Percentiles rank a stretch among this genome's conserved stretches.
Evolutionary conservation across 495 filamentous ascomycete species (phyloP).

Genomic region (Aspergillus carlsbadensis): DNA sequence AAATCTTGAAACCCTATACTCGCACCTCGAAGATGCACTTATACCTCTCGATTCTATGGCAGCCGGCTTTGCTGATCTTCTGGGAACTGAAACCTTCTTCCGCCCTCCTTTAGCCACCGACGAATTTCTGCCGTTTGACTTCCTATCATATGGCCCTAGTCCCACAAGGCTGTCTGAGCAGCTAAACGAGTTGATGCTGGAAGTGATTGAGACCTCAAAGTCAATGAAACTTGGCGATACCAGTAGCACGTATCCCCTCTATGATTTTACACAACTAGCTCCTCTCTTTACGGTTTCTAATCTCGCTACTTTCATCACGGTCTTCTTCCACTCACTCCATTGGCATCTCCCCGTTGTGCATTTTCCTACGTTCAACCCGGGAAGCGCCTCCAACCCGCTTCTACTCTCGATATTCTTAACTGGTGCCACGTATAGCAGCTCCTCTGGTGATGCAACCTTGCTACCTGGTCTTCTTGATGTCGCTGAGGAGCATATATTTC

Average conservation of each 20-base stretch:
- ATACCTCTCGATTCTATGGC: slow-evolving; percentile 22
- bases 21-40: slow-evolving; percentile 33
- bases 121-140: slow-evolving; percentile 22
- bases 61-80: slow-evolving; percentile 14
- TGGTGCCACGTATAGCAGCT: slow-evolving; percentile 32
- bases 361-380: slow-evolving; percentile 35
- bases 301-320: slow-evolving; percentile 35
- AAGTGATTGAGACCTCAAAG: slow-evolving; percentile 34
- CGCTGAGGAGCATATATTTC: slow-evolving; percentile 41
- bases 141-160: slow-evolving; percentile 20
- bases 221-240: slow-evolving; percentile 22
- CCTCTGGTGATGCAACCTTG: slow-evolving; percentile 21
- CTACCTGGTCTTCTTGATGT: slow-evolving; percentile 34
- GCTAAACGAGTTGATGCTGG: slow-evolving; percentile 28
- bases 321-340: slow-evolving; percentile 39
- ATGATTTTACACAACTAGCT: background rate
- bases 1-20: slow-evolving; percentile 33
- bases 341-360: slow-evolving; percentile 43
- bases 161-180: slow-evolving; percentile 31
- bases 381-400: slow-evolving; percentile 32
- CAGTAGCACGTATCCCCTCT: background rate
- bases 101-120: slow-evolving; percentile 14
- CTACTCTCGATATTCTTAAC: slow-evolving; percentile 36
- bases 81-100: slow-evolving; percentile 18
- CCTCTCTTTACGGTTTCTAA: slow-evolving; percentile 28